These are phyloP conservation scores for Lepiota venenata DNA, from an alignment of 768 basidiomycete genomes.

Conservation along the genomic window DNA sequence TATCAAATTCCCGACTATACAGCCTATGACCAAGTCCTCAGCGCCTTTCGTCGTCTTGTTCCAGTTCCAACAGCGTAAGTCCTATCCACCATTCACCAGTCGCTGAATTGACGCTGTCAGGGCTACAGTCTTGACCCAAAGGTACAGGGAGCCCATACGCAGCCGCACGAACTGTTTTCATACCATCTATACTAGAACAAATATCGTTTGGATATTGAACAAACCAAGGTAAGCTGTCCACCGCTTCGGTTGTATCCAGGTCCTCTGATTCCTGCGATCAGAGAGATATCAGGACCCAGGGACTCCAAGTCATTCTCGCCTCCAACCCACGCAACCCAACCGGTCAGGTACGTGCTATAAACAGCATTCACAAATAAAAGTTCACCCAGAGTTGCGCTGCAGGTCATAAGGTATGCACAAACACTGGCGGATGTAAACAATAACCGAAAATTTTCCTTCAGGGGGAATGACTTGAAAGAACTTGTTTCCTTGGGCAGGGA, in stretches of 20 bases:
- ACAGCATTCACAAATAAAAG: not conserved
- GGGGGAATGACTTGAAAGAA: conserved; percentile 78
- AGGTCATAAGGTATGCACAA: conserved; percentile 48
- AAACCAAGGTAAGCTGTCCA: conserved; percentile 56
- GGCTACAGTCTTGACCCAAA: conserved; percentile 40
- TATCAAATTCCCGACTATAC: conserved; percentile 95
- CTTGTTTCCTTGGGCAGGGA: conserved; percentile 73
- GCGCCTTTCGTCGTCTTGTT: conserved; percentile 85
- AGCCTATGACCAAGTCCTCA: conserved; percentile 79
- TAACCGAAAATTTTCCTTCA: conserved; percentile 22
- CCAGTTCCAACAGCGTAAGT: conserved; percentile 87
- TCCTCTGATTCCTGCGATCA: conserved; percentile 19
- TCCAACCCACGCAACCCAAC: conserved; percentile 98
- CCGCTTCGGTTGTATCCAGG: conserved; percentile 33
- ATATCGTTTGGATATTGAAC: conserved; percentile 76
- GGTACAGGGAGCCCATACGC: conserved; percentile 12
- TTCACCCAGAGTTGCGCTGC: not conserved
- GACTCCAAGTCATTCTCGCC: conserved; percentile 79
- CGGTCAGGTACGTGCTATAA: conserved; percentile 60
- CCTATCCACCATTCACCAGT: not conserved
- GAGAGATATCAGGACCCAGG: conserved; percentile 82
- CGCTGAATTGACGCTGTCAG: not conserved
- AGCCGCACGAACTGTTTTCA: conserved; percentile 23
- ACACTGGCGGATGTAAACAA: not conserved
- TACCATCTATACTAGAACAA: conserved; percentile 36